Conservation (phyloP, 2,329 filamentous ascomycete genomes). For the Cyphellophora europaea region DNA sequence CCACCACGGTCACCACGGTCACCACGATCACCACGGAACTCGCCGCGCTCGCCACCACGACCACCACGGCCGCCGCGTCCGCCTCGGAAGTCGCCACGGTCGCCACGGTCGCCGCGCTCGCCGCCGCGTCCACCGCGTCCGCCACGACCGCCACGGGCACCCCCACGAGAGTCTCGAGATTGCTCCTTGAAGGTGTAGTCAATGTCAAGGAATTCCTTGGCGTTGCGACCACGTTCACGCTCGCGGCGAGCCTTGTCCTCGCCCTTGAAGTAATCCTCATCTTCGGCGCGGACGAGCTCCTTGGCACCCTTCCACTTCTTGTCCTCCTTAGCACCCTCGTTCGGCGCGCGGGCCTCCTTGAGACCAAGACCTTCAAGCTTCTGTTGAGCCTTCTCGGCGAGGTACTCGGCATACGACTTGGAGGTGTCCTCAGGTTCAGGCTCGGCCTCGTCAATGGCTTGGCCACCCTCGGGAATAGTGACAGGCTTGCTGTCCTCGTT, state of each 20-base stretch:
- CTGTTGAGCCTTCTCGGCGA: slow-evolving; percentile 67
- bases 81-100: slow-evolving; percentile 28
- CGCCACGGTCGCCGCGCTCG: slow-evolving; percentile 22
- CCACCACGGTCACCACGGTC: slow-evolving; percentile 29
- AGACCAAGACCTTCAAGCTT: slow-evolving; percentile 57
- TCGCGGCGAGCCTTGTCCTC: slow-evolving; percentile 70
- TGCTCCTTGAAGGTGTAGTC: slow-evolving; percentile 74
- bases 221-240: slow-evolving; percentile 70
- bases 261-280: slow-evolving; percentile 69
- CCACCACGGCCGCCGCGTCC: slow-evolving; percentile 30
- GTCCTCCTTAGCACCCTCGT: slow-evolving; percentile 79
- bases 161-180: slow-evolving; percentile 42
- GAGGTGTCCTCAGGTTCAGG: slow-evolving; percentile 71
- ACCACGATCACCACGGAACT: slow-evolving; percentile 20
- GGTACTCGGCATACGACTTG: slow-evolving; percentile 84
- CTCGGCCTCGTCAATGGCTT: slow-evolving; percentile 19
- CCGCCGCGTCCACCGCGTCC: slow-evolving; percentile 32
- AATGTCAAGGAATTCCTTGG: slow-evolving; percentile 77
- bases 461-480: slow-evolving; percentile 15
- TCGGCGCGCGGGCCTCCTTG: slow-evolving; percentile 74
- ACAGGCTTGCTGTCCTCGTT: slow-evolving; percentile 18
- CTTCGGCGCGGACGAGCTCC: slow-evolving; percentile 42
- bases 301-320: slow-evolving; percentile 42
- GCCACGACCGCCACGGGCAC: slow-evolving; percentile 38
- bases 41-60: slow-evolving; percentile 23